A percentile compares a stretch with the other conserved stretches of the same genome.
Evolutionary conservation across 2,329 filamentous ascomycete genomes (phyloP).

Genomic region (Botryosphaeria dothidea): DNA sequence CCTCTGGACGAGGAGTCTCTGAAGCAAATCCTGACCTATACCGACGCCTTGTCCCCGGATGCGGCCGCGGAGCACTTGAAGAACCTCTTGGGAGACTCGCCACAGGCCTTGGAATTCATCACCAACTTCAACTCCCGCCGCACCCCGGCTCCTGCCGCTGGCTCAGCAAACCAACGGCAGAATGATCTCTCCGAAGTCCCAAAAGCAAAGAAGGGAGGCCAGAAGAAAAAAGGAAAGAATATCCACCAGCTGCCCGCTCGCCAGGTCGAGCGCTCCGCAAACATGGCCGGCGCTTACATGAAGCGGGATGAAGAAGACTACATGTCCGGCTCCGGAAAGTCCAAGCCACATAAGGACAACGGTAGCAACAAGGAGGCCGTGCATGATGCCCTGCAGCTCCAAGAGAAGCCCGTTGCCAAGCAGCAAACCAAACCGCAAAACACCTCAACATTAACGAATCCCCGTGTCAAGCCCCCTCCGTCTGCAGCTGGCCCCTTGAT

Average conservation of each 20-base stretch:
- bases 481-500: slow-evolving; percentile 78
- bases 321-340: slow-evolving; percentile 53
- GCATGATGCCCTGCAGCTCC: slow-evolving; percentile 50
- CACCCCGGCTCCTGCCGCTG: slow-evolving; percentile 32
- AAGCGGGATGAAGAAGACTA: slow-evolving; percentile 78
- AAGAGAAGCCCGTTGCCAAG: slow-evolving; percentile 52
- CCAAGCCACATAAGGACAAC: slow-evolving; percentile 42
- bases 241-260: slow-evolving; percentile 40
- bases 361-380: slow-evolving; percentile 29
- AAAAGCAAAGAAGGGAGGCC: slow-evolving; percentile 30
- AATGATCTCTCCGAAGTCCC: slow-evolving; percentile 26
- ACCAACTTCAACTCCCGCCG: slow-evolving; percentile 71
- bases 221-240: slow-evolving; percentile 44
- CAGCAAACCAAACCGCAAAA: slow-evolving; percentile 28
- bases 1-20: slow-evolving; percentile 84
- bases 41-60: slow-evolving; percentile 71
- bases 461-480: slow-evolving; percentile 56
- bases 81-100: slow-evolving; percentile 83
- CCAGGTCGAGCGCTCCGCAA: slow-evolving; percentile 60
- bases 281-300: slow-evolving; percentile 69
- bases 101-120: slow-evolving; percentile 72
- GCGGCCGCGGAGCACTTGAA: slow-evolving; percentile 83
- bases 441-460: slow-evolving; percentile 31
- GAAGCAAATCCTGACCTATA: slow-evolving; percentile 81
- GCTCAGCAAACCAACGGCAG: slow-evolving; percentile 15